Conservation (phyloP, 148 eudicot genomes). For the Rhododendron kiyosumense region DNA sequence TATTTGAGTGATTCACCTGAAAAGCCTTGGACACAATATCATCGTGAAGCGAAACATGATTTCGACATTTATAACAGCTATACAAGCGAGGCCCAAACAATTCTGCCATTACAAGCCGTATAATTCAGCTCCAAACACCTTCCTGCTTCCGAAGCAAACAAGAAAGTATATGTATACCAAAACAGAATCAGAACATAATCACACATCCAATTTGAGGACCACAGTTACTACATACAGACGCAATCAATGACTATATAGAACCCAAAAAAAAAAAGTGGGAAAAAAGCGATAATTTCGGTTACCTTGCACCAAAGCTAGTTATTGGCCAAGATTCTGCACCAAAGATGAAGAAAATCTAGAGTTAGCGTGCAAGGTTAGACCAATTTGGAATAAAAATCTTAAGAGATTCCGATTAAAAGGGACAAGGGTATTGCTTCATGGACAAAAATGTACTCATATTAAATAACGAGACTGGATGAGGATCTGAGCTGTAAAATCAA, state of each 20-base stretch:
- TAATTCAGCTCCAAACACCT: conserved; percentile 5
- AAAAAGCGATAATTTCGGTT: background rate
- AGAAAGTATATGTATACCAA: background rate
- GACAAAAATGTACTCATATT: background rate
- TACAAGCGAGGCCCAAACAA: conserved; percentile 38
- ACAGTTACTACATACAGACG: background rate
- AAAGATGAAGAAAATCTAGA: background rate
- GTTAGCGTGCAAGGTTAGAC: conserved; percentile 16
- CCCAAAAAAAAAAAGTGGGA: background rate
- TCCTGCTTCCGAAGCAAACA: background rate
- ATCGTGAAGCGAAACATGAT: conserved; percentile 29
- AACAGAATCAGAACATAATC: background rate
- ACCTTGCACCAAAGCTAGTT: background rate
- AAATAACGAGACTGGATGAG: conserved; percentile 3
- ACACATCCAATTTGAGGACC: background rate
- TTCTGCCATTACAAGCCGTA: conserved; percentile 30
- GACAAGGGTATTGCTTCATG: background rate
- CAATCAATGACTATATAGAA: background rate
- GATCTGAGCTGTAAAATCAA: background rate
- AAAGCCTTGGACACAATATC: conserved; percentile 26
- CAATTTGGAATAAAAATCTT: background rate
- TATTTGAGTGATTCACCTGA: conserved; percentile 12
- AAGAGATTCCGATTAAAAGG: conserved; percentile 7
- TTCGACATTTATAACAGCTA: conserved; percentile 48
- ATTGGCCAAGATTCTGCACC: background rate